Conservation (phyloP, 192 early-diverging fungal genomes). For the Umbelopsis vinacea region DNA sequence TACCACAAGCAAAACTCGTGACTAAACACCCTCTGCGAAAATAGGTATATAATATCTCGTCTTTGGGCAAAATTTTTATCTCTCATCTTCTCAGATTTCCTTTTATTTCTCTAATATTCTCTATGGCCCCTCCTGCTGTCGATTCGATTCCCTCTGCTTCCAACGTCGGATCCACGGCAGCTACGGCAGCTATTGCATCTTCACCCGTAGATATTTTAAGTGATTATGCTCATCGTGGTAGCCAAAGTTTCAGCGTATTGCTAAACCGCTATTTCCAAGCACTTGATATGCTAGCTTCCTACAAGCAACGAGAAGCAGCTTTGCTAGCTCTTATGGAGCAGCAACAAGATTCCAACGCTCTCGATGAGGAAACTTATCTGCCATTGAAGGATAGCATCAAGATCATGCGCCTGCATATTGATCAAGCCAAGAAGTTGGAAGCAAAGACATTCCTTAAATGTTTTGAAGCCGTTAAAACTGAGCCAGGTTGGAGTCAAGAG, state of each 20-base stretch:
- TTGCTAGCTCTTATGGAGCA: background rate
- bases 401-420: conserved; percentile 18
- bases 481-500: conserved; percentile 21
- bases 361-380: conserved; percentile 12
- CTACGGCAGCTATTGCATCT: conserved; percentile 3
- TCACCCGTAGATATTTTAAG: background rate
- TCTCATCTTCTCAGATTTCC: background rate
- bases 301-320: conserved; percentile 9
- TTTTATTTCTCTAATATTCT: background rate
- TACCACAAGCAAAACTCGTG: conserved; percentile 7
- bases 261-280: conserved; percentile 8
- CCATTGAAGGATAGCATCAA: conserved; percentile 14
- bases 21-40: background rate
- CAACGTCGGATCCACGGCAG: background rate
- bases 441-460: conserved; percentile 16
- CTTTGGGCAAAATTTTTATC: background rate
- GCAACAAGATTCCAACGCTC: conserved; percentile 5
- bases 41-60: background rate
- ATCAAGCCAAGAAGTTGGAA: conserved; percentile 13
- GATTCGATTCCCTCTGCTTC: background rate
- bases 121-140: conserved; percentile 16
- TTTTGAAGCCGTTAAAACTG: conserved; percentile 16
- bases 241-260: background rate
- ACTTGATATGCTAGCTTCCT: conserved; percentile 7
- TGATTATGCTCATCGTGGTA: conserved; percentile 14